Evolutionary conservation across 169 alveolate species (phyloP).

Genomic region (Plasmodium vivax): DNA sequence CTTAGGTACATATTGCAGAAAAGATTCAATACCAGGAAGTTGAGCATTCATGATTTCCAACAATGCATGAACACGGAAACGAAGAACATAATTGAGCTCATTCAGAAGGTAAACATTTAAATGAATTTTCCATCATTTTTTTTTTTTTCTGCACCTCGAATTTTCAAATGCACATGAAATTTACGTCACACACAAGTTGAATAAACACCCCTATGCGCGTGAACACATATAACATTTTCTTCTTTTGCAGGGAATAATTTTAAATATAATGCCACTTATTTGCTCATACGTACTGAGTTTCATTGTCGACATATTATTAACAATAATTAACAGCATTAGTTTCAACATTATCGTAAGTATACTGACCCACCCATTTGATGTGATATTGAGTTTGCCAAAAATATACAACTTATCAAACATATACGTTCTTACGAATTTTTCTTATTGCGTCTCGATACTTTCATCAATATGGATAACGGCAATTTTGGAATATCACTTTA

Average conservation of each 20-base stretch:
- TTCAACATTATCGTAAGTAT: constrained; percentile 42
- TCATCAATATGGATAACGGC: constrained; percentile 74
- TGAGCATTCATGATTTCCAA: constrained; percentile 58
- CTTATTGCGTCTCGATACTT: constrained; percentile 64
- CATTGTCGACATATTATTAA: constrained; percentile 51
- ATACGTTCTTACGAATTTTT: constrained; percentile 60
- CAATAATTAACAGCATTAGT: constrained; percentile 62
- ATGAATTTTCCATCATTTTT: not conserved
- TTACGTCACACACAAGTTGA: not conserved
- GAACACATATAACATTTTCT: not conserved
- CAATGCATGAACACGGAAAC: constrained; percentile 61
- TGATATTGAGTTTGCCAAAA: constrained; percentile 58
- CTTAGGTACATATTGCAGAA: constrained; percentile 52
- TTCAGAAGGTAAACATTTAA: constrained; percentile 52
- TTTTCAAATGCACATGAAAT: constrained; percentile 3
- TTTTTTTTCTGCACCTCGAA: not conserved
- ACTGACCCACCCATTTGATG: constrained; percentile 70
- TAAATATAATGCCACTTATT: constrained; percentile 66
- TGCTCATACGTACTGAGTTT: constrained; percentile 69
- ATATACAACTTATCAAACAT: constrained; percentile 66
- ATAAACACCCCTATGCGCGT: not conserved
- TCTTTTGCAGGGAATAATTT: constrained; percentile 59
- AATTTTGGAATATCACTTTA: constrained; percentile 62
- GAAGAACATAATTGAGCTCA: constrained; percentile 64
- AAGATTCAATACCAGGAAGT: constrained; percentile 52